phyloP scores from a whole-genome alignment of 2,329 filamentous ascomycete species.

The Knufia petricola region DNA sequence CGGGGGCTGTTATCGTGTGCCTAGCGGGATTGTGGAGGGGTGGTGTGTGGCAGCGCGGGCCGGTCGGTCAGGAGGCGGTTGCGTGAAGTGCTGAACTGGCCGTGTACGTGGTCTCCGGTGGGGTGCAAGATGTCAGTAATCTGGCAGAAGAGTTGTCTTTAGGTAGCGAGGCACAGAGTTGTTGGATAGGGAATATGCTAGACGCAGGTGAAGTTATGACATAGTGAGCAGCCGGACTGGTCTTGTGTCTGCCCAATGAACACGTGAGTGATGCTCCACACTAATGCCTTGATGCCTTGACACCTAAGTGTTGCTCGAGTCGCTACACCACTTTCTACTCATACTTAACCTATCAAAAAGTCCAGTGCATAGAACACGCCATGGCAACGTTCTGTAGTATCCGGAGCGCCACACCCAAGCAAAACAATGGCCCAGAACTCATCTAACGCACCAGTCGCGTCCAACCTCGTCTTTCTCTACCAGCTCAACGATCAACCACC shows the following conservation, averaged over 20 bases:
- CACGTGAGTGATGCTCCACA: neutral
- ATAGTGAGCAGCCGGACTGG: conserved; percentile 1
- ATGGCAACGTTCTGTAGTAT: neutral
- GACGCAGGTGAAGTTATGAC: conserved; percentile 3
- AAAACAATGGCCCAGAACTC: neutral
- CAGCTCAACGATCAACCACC: conserved; percentile 43
- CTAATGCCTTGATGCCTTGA: neutral
- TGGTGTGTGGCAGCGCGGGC: neutral
- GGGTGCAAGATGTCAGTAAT: no score
- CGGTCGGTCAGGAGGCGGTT: neutral
- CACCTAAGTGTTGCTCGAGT: neutral
- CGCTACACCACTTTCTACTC: no score
- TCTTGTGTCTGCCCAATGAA: neutral
- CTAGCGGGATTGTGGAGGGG: neutral
- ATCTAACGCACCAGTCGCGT: conserved; percentile 49
- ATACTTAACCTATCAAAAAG: no score
- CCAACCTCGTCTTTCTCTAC: conserved; percentile 55
- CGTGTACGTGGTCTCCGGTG: no score
- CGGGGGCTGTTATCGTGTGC: conserved; percentile 5
- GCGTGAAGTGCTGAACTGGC: neutral
- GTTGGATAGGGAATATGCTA: neutral
- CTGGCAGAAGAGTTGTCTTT: no score
- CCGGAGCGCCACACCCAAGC: no score
- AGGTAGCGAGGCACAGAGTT: no score
- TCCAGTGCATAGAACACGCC: no score